A percentile compares a stretch with the other conserved stretches of the same genome.
Conservation (phyloP, 768 basidiomycete genomes). For the Trametes sanguinea region DNA sequence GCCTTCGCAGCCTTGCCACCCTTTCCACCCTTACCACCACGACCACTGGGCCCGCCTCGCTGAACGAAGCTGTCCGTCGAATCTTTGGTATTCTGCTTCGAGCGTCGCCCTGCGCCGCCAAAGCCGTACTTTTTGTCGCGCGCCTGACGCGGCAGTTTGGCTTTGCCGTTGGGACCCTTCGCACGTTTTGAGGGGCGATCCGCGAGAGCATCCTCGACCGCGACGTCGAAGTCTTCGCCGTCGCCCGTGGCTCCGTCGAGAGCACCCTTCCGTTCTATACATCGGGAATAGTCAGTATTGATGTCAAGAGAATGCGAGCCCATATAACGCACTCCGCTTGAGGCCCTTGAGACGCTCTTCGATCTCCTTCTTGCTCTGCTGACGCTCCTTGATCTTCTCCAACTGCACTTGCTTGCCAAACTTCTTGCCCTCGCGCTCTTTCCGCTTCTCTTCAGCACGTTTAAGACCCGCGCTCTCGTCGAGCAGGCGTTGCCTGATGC, state of each 20-base stretch:
- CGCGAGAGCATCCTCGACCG: constrained; percentile 85
- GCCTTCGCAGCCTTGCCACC: constrained; percentile 38
- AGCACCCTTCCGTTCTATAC: constrained; percentile 79
- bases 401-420: constrained; percentile 97
- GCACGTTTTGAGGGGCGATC: constrained; percentile 69
- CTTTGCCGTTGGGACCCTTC: constrained; percentile 35
- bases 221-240: constrained; percentile 81
- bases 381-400: constrained; percentile 90
- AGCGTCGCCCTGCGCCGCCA: constrained; percentile 64
- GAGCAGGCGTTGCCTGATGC: constrained; percentile 85
- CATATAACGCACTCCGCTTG: constrained; percentile 74
- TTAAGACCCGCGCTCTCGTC: constrained; percentile 90
- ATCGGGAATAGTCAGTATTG: neutral
- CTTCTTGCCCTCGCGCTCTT: constrained; percentile 94
- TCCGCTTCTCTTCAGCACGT: constrained; percentile 87
- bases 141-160: constrained; percentile 51
- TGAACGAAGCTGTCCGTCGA: constrained; percentile 75
- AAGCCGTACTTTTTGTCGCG: constrained; percentile 85
- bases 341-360: constrained; percentile 82
- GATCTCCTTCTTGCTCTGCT: constrained; percentile 89
- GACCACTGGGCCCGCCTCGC: constrained; percentile 36
- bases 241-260: constrained; percentile 66
- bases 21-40: constrained; percentile 33
- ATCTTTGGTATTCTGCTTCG: constrained; percentile 80
- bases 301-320: neutral